Evolutionary conservation across 2,329 filamentous ascomycete genomes (phyloP), one percentile per base, ranked within the genome.

Genomic region (Neurospora crassa): DNA sequence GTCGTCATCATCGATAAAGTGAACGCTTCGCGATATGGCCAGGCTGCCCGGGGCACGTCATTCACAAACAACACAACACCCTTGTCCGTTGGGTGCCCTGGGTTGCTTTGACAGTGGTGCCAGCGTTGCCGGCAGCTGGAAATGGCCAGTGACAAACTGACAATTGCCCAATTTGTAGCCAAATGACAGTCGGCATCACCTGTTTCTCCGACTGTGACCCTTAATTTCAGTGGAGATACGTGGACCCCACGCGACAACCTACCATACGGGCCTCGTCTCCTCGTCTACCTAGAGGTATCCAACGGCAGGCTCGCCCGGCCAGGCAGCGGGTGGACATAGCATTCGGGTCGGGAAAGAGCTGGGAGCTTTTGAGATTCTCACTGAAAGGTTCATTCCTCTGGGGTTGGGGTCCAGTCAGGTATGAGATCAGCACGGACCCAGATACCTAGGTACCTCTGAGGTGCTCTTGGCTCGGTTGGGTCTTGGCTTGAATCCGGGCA

Each of bases 401-500:
- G 47, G 47, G 24, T 59, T 63, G 53, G 53, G 53, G 53, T 63
- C 53, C 24, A 63, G 53, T n/a, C n/a, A n/a, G n/a, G n/a, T 63
- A 63, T 34, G 43, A 29, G 42, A 71, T 72, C 71, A 74, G 73
- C 73, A 74, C 74, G 73, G 73, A 72, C 73, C 73, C 72, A 6
- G 34, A 37, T 8, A 37, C 7, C 2, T n/a, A n/a, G n/a, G n/a
- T 37, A 8, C 34, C 34, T 29, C 4, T 29, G n/a, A n/a, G n/a
- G 70, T 71, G n/a, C 53, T 68, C 72, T 68, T 71, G 74, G 72
- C 34, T 70, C 41, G 29, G 42, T 41, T 63, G 41, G 68, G 53
- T 63, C 29, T 63, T 63, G 53, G 53, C 53, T 5, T 63, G 53
- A 29, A 29, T 29, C 29, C 29, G 34, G 34, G 34, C 53, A 18